Evolutionary conservation across 78 protist species (phyloP).

Genomic region (Dictyostelium purpureum): DNA sequence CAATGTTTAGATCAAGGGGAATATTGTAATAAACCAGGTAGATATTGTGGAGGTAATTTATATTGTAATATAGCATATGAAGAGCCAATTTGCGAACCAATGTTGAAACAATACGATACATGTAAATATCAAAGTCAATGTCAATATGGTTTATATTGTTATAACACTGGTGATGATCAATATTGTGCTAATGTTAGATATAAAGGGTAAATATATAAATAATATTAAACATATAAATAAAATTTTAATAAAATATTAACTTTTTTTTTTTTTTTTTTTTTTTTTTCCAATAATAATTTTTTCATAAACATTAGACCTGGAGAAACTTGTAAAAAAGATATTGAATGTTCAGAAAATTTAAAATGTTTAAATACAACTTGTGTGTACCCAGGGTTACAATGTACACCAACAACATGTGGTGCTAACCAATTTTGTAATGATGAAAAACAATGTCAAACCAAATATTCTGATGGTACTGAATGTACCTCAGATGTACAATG

Average conservation of each 20-base stretch:
- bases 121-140: constrained; percentile 16
- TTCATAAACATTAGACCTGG: background rate
- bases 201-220: constrained; percentile 36
- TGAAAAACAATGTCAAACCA: background rate
- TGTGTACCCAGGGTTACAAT: background rate
- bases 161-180: background rate
- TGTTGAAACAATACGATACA: background rate
- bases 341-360: constrained; percentile 28
- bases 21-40: background rate
- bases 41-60: background rate
- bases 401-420: background rate
- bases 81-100: background rate
- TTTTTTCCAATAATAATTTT: background rate
- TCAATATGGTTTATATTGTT: constrained; percentile 8
- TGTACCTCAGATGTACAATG: background rate
- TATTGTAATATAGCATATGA: constrained; percentile 2
- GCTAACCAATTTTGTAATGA: background rate
- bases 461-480: background rate
- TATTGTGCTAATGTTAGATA: constrained; percentile 5
- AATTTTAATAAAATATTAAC: background rate
- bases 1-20: background rate
- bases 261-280: background rate
- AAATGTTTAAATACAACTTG: constrained; percentile 14
- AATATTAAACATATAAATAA: background rate
- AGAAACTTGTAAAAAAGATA: constrained; percentile 3